A percentile compares a stretch with the other conserved stretches of the same genome.
Conservation (phyloP, 2,329 filamentous ascomycete species). For the Metarhizium guizhouense region DNA sequence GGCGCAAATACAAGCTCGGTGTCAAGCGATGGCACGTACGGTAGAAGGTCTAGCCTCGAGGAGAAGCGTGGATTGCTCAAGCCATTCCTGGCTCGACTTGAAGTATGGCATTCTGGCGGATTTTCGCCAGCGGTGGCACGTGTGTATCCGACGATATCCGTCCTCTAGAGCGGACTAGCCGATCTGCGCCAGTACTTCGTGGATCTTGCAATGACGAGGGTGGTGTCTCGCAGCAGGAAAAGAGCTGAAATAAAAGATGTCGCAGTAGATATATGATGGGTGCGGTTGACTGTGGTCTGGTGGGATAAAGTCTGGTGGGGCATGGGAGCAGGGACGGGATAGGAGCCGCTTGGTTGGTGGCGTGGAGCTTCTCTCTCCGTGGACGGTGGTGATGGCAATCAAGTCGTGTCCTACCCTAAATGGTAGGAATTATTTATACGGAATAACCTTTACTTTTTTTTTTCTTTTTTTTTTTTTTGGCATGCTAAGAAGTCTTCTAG, state of each 20-base stretch:
- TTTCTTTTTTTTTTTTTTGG: too few species aligned
- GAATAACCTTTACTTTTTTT: too few species aligned
- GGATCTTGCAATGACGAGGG: not conserved
- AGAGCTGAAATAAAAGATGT: not conserved
- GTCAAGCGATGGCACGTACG: conserved; percentile 41
- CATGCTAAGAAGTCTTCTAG: too few species aligned
- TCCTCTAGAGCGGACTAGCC: not conserved
- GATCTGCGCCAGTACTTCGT: too few species aligned
- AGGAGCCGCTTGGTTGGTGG: not conserved
- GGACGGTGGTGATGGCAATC: too few species aligned
- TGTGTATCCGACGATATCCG: not conserved
- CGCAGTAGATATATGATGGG: not conserved
- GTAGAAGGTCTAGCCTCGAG: conserved; percentile 78
- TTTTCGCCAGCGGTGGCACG: not conserved
- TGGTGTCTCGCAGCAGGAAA: not conserved
- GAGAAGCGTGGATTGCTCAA: conserved; percentile 76
- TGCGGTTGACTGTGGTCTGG: not conserved
- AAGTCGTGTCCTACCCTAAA: too few species aligned
- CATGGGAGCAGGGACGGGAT: not conserved
- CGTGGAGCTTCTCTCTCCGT: too few species aligned
- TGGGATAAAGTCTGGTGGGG: not conserved
- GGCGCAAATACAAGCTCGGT: not conserved
- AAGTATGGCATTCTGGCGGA: conserved; percentile 65
- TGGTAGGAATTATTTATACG: too few species aligned
- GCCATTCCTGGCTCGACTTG: conserved; percentile 79